Conservation (phyloP, 2,329 filamentous ascomycete genomes). For the Pestalotiopsis fici region DNA sequence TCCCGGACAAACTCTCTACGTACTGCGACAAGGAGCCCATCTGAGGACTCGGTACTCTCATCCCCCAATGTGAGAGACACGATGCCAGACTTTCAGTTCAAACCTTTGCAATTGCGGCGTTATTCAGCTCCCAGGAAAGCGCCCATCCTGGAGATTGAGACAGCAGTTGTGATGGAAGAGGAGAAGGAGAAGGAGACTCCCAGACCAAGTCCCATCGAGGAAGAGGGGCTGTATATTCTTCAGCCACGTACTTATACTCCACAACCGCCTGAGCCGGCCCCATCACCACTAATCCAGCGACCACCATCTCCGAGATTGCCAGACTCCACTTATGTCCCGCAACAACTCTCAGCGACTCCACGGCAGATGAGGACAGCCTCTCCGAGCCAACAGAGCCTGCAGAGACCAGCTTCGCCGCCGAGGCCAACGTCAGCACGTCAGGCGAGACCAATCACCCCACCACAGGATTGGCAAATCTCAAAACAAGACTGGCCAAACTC, state of each 20-base stretch:
- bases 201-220: constrained; percentile 22
- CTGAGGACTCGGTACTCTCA: constrained; percentile 21
- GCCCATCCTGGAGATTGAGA: constrained; percentile 18
- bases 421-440: neutral
- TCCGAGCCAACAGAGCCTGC: neutral
- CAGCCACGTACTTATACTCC: constrained; percentile 62
- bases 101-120: constrained; percentile 17
- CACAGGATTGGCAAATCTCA: neutral
- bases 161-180: constrained; percentile 19
- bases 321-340: constrained; percentile 16
- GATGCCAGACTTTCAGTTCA: constrained; percentile 28
- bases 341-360: neutral
- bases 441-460: neutral
- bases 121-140: constrained; percentile 15
- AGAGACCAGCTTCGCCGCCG: neutral
- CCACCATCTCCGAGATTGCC: constrained; percentile 11
- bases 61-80: constrained; percentile 25
- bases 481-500: neutral
- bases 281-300: constrained; percentile 42
- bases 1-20: constrained; percentile 17
- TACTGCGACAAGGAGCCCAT: constrained; percentile 21
- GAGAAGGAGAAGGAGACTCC: constrained; percentile 13
- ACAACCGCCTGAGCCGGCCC: constrained; percentile 45
- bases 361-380: neutral
- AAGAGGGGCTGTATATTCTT: constrained; percentile 51